A percentile compares a stretch with the other conserved stretches of the same genome.
These are phyloP conservation scores for Cenchrus americanus DNA, from an alignment of 176 grass and related monocot genomes.

Conservation along the genomic window DNA sequence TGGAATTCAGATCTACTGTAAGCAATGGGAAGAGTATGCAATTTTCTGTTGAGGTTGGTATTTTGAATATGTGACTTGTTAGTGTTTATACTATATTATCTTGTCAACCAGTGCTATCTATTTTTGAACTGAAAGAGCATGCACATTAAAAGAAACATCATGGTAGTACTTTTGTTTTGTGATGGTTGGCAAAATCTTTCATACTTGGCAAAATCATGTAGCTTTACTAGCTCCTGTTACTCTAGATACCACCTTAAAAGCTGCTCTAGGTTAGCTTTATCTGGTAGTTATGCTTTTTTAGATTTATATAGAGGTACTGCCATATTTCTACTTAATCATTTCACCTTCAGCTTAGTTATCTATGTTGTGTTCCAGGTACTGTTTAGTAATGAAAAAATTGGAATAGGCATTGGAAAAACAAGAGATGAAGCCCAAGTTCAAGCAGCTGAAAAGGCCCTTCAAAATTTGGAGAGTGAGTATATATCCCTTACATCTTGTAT, in stretches of 20 bases:
- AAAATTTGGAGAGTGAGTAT: constrained; percentile 77
- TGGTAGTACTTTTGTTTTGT: constrained; percentile 29
- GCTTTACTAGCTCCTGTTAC: neutral
- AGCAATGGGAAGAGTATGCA: constrained; percentile 61
- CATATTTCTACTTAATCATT: constrained; percentile 36
- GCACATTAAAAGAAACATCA: neutral
- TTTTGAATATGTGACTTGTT: constrained; percentile 17
- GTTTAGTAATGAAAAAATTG: constrained; percentile 93
- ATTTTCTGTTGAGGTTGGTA: constrained; percentile 84
- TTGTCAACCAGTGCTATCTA: constrained; percentile 18
- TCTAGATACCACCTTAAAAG: neutral
- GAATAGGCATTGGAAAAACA: constrained; percentile 85
- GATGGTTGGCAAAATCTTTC: neutral
- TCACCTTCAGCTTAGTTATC: constrained; percentile 29
- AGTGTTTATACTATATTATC: constrained; percentile 9
- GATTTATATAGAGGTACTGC: constrained; percentile 2
- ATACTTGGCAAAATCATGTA: neutral
- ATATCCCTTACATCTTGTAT: neutral
- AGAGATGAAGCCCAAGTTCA: constrained; percentile 83
- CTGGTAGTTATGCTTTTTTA: neutral
- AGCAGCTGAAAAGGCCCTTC: constrained; percentile 94
- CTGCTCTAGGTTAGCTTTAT: neutral
- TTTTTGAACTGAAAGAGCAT: constrained; percentile 18
- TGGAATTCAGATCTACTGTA: constrained; percentile 79
- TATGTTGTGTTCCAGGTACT: constrained; percentile 66